Percentiles rank a stretch among this genome's conserved stretches.
Evolutionary conservation across 805 yeast genomes (phyloP).

Genomic region (Kockiozyma suomiensis): DNA sequence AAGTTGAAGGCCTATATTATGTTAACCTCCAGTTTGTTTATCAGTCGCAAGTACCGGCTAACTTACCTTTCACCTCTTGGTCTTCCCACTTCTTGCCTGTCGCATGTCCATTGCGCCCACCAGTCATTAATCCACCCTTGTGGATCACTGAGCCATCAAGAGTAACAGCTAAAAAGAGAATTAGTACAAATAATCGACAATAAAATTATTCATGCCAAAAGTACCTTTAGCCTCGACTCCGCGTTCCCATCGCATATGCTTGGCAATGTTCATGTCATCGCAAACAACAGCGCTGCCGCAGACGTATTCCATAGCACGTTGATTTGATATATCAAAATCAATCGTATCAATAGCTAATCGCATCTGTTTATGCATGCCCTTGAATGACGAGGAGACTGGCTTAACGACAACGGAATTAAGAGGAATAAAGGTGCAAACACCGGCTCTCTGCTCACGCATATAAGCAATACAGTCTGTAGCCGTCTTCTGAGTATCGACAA

Average conservation of each 20-base stretch:
- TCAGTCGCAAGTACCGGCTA: no score
- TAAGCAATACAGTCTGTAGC: conserved; percentile 79
- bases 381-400: conserved; percentile 55
- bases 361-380: conserved; percentile 49
- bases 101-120: conserved; percentile 64
- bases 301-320: conserved; percentile 76
- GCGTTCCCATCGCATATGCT: conserved; percentile 67
- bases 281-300: conserved; percentile 81
- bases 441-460: conserved; percentile 81
- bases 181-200: conserved; percentile 8
- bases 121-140: conserved; percentile 88
- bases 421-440: conserved; percentile 86
- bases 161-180: conserved; percentile 55
- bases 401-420: conserved; percentile 69
- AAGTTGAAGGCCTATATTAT: conserved; percentile 53
- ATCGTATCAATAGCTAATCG: conserved; percentile 75
- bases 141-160: conserved; percentile 83
- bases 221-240: conserved; percentile 56
- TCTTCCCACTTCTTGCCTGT: conserved; percentile 71
- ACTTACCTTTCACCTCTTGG: conserved; percentile 30
- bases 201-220: background rate
- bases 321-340: conserved; percentile 65
- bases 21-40: background rate
- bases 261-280: conserved; percentile 69
- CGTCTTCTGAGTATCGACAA: conserved; percentile 71